Percentiles rank a stretch among this genome's conserved stretches.
Conservation (phyloP, 2,329 filamentous ascomycete species). For the Trichoderma hamatum region DNA sequence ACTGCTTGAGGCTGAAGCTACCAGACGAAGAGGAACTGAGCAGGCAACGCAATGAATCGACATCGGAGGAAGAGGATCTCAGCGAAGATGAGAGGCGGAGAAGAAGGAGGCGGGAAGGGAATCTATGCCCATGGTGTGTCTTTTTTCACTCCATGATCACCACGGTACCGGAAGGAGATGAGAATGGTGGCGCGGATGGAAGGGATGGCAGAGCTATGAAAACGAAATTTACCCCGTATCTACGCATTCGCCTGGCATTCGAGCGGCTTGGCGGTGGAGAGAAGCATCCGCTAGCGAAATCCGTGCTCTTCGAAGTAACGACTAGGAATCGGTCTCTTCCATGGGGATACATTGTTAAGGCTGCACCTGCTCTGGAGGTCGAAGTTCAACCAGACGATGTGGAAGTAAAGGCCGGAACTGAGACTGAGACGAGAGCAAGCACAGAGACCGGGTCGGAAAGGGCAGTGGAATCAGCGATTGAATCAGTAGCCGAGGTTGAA, state of each 20-base stretch:
- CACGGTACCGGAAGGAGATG: conserved; percentile 34
- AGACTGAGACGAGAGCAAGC: background rate
- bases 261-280: conserved; percentile 43
- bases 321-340: conserved; percentile 43
- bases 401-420: background rate
- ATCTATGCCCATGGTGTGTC: conserved; percentile 43
- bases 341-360: conserved; percentile 43
- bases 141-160: conserved; percentile 44
- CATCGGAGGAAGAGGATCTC: background rate
- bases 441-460: background rate
- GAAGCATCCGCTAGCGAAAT: conserved; percentile 42
- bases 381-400: background rate
- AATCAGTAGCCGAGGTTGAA: background rate
- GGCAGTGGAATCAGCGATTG: background rate
- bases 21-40: background rate
- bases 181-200: conserved; percentile 20
- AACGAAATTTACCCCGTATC: conserved; percentile 43
- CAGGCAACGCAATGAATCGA: background rate
- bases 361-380: conserved; percentile 27
- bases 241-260: conserved; percentile 45
- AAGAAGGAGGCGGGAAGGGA: background rate
- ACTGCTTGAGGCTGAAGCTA: conserved; percentile 28
- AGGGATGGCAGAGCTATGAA: conserved; percentile 17
- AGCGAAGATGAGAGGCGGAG: background rate
- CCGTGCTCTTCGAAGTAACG: conserved; percentile 43